Percentiles rank a stretch among this genome's conserved stretches.
phyloP scores from a whole-genome alignment of 163 green algal species.

The Smithsoniella earleae region DNA sequence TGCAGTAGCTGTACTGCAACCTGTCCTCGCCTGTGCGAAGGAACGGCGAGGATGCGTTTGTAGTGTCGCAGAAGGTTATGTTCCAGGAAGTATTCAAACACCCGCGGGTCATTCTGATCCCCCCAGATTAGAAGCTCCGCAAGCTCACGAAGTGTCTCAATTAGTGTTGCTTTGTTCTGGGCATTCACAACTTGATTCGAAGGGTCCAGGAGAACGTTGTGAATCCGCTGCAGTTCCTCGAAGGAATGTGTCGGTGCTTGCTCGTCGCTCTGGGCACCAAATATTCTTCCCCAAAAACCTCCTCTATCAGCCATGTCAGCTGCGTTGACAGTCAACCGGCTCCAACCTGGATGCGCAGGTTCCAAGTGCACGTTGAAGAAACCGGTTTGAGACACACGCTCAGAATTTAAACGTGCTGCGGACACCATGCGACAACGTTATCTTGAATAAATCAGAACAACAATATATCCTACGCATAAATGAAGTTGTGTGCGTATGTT shows the following conservation, averaged over 20 bases:
- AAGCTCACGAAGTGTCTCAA: conserved; percentile 38
- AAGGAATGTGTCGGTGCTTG: conserved; percentile 22
- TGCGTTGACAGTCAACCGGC: conserved; percentile 10
- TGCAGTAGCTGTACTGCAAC: conserved; percentile 66
- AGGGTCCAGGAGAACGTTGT: conserved; percentile 24
- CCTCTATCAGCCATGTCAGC: too few relatives aligned
- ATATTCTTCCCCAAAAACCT: conserved; percentile 24
- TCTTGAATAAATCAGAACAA: background rate
- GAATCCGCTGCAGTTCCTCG: conserved; percentile 25
- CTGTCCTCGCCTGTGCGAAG: conserved; percentile 55
- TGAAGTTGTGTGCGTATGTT: too few relatives aligned
- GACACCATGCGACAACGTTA: background rate
- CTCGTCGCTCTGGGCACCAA: background rate
- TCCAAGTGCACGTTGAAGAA: background rate
- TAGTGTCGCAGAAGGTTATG: conserved; percentile 84
- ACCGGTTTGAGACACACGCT: too few relatives aligned
- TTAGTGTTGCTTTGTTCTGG: conserved; percentile 13
- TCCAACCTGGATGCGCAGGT: background rate
- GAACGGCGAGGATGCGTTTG: conserved; percentile 33
- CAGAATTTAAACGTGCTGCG: too few relatives aligned
- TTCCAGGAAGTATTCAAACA: conserved; percentile 92
- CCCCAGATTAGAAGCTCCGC: conserved; percentile 97
- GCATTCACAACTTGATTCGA: conserved; percentile 19
- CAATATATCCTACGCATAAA: background rate
- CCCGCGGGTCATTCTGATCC: conserved; percentile 83